A percentile compares a stretch with the other conserved stretches of the same genome.
Conservation (phyloP, 2,329 filamentous ascomycete species). For the Grosmannia serpens region DNA sequence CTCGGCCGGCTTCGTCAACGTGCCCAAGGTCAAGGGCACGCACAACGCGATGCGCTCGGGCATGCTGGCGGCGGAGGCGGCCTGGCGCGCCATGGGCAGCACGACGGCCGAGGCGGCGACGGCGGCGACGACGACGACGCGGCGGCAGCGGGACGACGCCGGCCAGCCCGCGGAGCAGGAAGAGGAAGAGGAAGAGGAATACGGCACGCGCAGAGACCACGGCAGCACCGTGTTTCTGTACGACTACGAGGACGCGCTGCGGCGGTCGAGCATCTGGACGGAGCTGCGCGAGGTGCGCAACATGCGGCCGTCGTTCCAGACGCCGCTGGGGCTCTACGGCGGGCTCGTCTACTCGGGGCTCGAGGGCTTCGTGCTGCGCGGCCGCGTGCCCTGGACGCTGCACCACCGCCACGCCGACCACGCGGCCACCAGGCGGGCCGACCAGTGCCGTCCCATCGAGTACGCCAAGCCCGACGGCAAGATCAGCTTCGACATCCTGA, state of each 20-base stretch:
- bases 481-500: constrained; percentile 91
- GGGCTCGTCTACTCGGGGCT: constrained; percentile 87
- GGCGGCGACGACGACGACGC: not conserved
- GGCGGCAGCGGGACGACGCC: too few species aligned
- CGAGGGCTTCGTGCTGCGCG: constrained; percentile 79
- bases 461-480: constrained; percentile 95
- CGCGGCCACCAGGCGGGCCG: constrained; percentile 66
- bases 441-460: constrained; percentile 76
- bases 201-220: not conserved
- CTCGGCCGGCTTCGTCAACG: constrained; percentile 91
- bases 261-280: constrained; percentile 81
- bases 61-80: constrained; percentile 89
- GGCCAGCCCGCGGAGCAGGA: not conserved
- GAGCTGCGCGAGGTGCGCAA: constrained; percentile 93
- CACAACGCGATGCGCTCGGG: constrained; percentile 97
- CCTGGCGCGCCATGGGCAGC: constrained; percentile 60
- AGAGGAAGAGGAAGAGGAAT: not conserved
- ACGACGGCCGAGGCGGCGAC: not conserved
- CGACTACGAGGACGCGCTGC: constrained; percentile 83
- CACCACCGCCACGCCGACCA: constrained; percentile 73
- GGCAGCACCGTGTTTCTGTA: constrained; percentile 68
- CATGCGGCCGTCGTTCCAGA: constrained; percentile 92
- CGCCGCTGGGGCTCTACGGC: constrained; percentile 74
- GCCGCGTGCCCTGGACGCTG: constrained; percentile 81
- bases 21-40: constrained; percentile 97